Evolutionary conservation across 116 monocot genomes (phyloP).

Genomic region (Trichopus zeylanicus): DNA sequence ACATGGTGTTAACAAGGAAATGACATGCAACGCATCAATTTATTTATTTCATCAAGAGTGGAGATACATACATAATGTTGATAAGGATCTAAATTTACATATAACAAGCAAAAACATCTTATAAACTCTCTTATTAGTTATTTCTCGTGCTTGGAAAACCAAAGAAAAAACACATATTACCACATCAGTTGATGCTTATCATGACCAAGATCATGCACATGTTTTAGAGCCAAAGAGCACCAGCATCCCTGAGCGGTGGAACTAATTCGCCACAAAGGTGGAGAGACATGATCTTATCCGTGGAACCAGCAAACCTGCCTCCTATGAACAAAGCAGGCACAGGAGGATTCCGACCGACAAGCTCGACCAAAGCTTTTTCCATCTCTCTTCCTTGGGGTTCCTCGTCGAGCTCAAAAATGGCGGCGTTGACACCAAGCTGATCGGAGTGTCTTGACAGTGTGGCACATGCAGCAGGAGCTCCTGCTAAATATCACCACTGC

Average conservation of each 20-base stretch:
- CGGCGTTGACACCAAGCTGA: constrained; percentile 20
- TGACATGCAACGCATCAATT: too few relatives aligned
- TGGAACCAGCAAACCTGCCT: neutral
- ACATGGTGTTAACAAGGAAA: too few relatives aligned
- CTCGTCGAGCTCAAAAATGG: constrained; percentile 25
- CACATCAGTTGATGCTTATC: too few relatives aligned
- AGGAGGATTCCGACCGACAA: neutral
- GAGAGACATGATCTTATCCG: neutral
- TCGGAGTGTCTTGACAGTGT: constrained; percentile 25
- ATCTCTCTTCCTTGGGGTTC: constrained; percentile 10
- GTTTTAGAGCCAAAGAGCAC: neutral
- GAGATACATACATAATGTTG: too few relatives aligned
- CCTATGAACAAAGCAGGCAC: neutral
- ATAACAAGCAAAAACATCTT: too few relatives aligned
- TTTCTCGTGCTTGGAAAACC: too few relatives aligned
- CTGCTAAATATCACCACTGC: constrained; percentile 36
- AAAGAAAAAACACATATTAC: too few relatives aligned
- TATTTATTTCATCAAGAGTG: too few relatives aligned
- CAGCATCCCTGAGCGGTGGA: neutral
- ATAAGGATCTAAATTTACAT: too few relatives aligned
- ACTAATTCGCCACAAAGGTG: neutral
- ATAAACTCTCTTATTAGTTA: too few relatives aligned
- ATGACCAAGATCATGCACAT: too few relatives aligned
- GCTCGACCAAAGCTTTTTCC: constrained; percentile 3
- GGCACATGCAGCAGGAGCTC: constrained; percentile 44